These are phyloP conservation scores for Kodamaea leandrae DNA, from an alignment of 805 yeast genomes.

Conservation along the genomic window DNA sequence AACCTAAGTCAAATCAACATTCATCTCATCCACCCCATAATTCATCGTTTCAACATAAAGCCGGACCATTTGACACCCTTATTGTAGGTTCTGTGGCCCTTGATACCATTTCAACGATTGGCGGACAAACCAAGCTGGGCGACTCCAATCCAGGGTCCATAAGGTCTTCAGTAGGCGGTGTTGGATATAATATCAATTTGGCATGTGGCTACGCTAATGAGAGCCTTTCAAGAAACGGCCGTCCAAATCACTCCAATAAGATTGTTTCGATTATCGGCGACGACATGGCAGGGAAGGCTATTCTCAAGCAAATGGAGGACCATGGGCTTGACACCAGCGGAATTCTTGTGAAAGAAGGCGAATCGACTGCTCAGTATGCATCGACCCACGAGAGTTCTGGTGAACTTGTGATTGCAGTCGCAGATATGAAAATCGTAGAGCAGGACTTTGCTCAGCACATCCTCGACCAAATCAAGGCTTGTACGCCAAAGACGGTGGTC, in stretches of 20 bases:
- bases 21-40: neutral
- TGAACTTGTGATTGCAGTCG: slow-evolving; percentile 68
- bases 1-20: neutral
- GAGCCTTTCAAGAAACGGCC: neutral
- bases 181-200: slow-evolving; percentile 74
- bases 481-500: slow-evolving; percentile 50
- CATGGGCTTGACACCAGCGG: slow-evolving; percentile 39
- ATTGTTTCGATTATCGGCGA: slow-evolving; percentile 61
- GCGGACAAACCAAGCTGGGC: slow-evolving; percentile 22
- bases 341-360: slow-evolving; percentile 22
- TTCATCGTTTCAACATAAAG: neutral
- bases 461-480: slow-evolving; percentile 32
- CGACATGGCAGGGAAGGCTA: slow-evolving; percentile 51
- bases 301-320: slow-evolving; percentile 28
- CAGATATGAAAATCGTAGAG: slow-evolving; percentile 78
- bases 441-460: slow-evolving; percentile 42
- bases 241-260: slow-evolving; percentile 19
- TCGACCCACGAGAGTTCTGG: slow-evolving; percentile 66
- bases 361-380: slow-evolving; percentile 65
- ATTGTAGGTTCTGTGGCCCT: slow-evolving; percentile 77
- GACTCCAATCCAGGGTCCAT: slow-evolving; percentile 77
- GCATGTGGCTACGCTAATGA: slow-evolving; percentile 46
- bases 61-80: slow-evolving; percentile 15
- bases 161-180: slow-evolving; percentile 70
- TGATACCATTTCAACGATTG: slow-evolving; percentile 61